A percentile compares a stretch with the other conserved stretches of the same genome.
These are phyloP conservation scores for Gamarada debralockiae DNA, from an alignment of 495 filamentous ascomycete genomes.

Conservation along the genomic window DNA sequence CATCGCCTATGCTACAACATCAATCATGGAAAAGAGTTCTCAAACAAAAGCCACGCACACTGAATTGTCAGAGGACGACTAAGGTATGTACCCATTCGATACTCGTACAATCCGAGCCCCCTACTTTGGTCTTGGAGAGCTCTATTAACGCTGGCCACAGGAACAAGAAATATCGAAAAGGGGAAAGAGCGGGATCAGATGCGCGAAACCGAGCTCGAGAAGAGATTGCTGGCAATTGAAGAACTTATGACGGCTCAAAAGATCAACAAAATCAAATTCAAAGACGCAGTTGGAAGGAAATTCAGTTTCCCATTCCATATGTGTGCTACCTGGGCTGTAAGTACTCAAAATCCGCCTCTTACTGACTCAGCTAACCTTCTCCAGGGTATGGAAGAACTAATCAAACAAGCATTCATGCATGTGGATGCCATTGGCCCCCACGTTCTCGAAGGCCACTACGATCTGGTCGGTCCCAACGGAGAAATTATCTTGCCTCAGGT, in stretches of 20 bases:
- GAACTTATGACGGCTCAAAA: conserved; percentile 17
- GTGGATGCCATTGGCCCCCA: conserved; percentile 43
- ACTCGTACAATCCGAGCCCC: too few species aligned
- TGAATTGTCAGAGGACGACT: too few species aligned
- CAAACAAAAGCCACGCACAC: too few species aligned
- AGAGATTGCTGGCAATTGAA: conserved; percentile 41
- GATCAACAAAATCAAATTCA: conserved; percentile 61
- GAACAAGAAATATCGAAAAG: too few species aligned
- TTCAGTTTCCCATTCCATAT: conserved; percentile 62
- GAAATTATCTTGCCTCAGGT: conserved; percentile 47
- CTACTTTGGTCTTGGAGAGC: too few species aligned
- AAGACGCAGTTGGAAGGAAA: conserved; percentile 62
- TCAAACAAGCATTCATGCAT: conserved; percentile 43
- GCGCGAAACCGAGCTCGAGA: conserved; percentile 37
- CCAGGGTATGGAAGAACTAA: conserved; percentile 52
- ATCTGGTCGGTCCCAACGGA: conserved; percentile 40
- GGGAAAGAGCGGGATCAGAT: too few species aligned
- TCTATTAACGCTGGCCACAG: too few species aligned
- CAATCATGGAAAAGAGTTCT: too few species aligned
- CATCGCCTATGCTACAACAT: too few species aligned
- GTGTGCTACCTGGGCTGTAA: conserved; percentile 60
- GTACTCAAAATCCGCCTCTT: conserved; percentile 15
- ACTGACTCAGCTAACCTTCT: conserved; percentile 1
- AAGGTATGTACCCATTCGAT: too few species aligned
- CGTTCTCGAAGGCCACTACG: conserved; percentile 44